Conservation (phyloP, 768 basidiomycete genomes). For the Serendipita sp. region DNA sequence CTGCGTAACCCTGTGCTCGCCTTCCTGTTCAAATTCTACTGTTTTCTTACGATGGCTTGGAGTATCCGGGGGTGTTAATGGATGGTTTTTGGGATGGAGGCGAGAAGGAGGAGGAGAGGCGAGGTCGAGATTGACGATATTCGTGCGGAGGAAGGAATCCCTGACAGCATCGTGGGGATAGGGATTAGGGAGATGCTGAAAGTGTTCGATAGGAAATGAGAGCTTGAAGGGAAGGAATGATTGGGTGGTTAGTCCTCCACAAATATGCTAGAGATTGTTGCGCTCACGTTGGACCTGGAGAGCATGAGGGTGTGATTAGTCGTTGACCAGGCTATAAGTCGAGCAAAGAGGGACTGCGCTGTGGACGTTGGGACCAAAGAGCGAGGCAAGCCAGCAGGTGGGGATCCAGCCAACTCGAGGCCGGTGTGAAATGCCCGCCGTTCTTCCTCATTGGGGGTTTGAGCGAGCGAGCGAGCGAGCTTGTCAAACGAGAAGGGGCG, state of each 20-base stretch:
- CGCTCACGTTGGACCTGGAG: no score
- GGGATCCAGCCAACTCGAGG: neutral
- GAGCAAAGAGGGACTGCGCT: neutral
- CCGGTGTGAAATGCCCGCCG: no score
- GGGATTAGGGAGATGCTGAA: conserved; percentile 1
- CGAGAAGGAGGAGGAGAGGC: neutral
- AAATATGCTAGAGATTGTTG: no score
- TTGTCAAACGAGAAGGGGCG: neutral
- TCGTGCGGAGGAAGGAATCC: neutral
- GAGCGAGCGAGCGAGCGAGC: neutral
- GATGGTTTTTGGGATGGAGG: neutral
- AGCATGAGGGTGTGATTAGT: no score
- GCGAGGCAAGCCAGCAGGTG: neutral
- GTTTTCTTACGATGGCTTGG: neutral
- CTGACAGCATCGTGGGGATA: conserved; percentile 4
- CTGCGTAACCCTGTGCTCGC: neutral
- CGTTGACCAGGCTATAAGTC: neutral
- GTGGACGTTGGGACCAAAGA: neutral
- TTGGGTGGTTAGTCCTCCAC: no score
- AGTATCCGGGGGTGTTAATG: neutral
- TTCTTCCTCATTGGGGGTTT: no score
- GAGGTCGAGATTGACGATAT: conserved; percentile 5
- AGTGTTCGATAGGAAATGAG: conserved; percentile 3
- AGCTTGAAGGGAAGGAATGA: neutral
- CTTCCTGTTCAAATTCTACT: neutral